Percentiles rank a stretch among this genome's conserved stretches.
Conservation (phyloP, 345 rosid genomes). For the Rhizophora mangle region DNA sequence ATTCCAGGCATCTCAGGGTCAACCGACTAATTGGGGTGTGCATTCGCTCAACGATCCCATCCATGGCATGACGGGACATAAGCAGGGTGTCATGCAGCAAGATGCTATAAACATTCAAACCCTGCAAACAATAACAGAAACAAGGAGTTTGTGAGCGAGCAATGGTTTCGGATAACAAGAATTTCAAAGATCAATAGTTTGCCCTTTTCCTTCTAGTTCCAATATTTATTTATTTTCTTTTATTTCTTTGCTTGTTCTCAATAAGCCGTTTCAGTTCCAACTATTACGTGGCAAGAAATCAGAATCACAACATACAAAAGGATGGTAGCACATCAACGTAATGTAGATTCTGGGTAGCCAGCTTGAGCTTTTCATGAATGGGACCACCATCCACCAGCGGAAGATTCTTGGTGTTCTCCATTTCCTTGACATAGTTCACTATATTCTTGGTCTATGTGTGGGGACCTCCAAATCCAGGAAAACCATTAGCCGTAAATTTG, state of each 20-base stretch:
- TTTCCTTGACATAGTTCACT: slow-evolving; percentile 57
- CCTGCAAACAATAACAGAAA: slow-evolving; percentile 40
- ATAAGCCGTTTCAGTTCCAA: not conserved
- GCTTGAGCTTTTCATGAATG: slow-evolving; percentile 76
- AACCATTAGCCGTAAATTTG: slow-evolving; percentile 57
- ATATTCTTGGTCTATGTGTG: slow-evolving; percentile 75
- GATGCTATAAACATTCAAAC: slow-evolving; percentile 85
- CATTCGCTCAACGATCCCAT: slow-evolving; percentile 62
- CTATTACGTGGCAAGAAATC: not conserved
- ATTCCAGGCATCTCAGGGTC: slow-evolving; percentile 8
- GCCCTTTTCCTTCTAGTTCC: too few relatives aligned
- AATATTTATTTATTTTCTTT: too few relatives aligned
- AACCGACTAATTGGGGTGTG: slow-evolving; percentile 58
- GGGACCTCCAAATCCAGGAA: slow-evolving; percentile 79
- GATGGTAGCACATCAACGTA: slow-evolving; percentile 76
- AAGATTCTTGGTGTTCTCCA: slow-evolving; percentile 78
- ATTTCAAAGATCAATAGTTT: too few relatives aligned
- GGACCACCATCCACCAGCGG: slow-evolving; percentile 75
- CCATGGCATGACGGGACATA: slow-evolving; percentile 85
- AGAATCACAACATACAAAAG: slow-evolving; percentile 54
- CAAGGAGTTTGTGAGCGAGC: not conserved
- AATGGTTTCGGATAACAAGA: too few relatives aligned
- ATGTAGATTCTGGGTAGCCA: slow-evolving; percentile 83
- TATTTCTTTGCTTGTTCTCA: too few relatives aligned
- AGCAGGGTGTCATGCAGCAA: slow-evolving; percentile 78